Conservation (phyloP, 495 filamentous ascomycete species). For the Bathelium albidoporum region DNA sequence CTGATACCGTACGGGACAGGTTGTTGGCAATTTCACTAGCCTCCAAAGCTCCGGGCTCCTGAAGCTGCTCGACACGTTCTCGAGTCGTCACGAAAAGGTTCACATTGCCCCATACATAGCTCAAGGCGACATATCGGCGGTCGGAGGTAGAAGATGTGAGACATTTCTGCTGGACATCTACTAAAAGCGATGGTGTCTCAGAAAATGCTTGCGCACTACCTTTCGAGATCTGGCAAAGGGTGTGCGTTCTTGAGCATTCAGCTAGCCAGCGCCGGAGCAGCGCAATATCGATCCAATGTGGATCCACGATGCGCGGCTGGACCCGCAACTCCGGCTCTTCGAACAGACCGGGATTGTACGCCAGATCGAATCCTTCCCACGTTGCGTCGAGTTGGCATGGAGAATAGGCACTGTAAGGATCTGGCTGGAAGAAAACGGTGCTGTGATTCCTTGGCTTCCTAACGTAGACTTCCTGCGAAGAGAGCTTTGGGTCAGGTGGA, state of each 20-base stretch:
- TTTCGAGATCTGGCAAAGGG: neutral
- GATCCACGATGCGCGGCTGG: neutral
- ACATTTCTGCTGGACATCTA: neutral
- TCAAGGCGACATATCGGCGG: slow-evolving; percentile 6
- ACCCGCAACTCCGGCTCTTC: neutral
- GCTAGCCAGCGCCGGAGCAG: neutral
- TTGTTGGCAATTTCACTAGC: neutral
- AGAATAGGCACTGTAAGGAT: neutral
- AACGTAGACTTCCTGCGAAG: slow-evolving; percentile 56
- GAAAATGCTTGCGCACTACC: neutral
- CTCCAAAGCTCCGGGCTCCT: neutral
- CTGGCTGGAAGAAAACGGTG: neutral
- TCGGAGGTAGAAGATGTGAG: neutral
- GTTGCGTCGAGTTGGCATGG: neutral
- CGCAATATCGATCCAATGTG: slow-evolving; percentile 1
- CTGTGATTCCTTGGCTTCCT: slow-evolving; percentile 24
- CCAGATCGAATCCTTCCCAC: neutral
- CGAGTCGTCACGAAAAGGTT: neutral
- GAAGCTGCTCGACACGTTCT: neutral
- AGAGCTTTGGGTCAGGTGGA: neutral
- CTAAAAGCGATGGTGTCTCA: neutral
- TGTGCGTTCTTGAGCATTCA: neutral
- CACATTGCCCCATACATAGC: slow-evolving; percentile 6
- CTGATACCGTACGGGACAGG: neutral
- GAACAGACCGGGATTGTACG: neutral